A percentile compares a stretch with the other conserved stretches of the same genome.
phyloP scores from a whole-genome alignment of 805 yeast genomes.

The Teunomyces cretensis region DNA sequence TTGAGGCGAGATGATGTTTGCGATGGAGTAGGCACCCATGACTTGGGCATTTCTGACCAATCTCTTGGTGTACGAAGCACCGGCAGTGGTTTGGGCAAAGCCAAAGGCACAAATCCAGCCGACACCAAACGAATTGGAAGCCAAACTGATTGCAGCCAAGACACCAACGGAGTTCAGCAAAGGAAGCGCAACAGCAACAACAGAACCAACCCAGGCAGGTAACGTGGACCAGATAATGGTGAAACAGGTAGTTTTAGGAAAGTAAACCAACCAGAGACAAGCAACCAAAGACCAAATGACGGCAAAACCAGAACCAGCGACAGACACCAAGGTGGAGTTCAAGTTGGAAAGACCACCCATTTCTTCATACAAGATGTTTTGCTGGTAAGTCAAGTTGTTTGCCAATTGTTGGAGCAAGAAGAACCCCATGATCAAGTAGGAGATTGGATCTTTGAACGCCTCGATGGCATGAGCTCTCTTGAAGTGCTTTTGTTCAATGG shows the following conservation, averaged over 20 bases:
- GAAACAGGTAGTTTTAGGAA: slow-evolving; percentile 38
- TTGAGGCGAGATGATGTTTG: slow-evolving; percentile 58
- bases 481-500: slow-evolving; percentile 43
- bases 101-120: slow-evolving; percentile 33
- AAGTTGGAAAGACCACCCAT: slow-evolving; percentile 43
- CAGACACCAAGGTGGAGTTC: slow-evolving; percentile 52
- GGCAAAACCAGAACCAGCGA: slow-evolving; percentile 53
- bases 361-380: slow-evolving; percentile 45
- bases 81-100: slow-evolving; percentile 31
- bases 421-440: slow-evolving; percentile 25
- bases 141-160: slow-evolving; percentile 47
- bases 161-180: slow-evolving; percentile 43
- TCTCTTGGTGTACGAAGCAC: slow-evolving; percentile 49
- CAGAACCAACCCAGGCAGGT: slow-evolving; percentile 47
- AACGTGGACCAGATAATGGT: slow-evolving; percentile 33
- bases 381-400: slow-evolving; percentile 54
- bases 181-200: slow-evolving; percentile 45
- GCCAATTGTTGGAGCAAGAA: slow-evolving; percentile 49
- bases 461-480: slow-evolving; percentile 52
- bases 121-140: slow-evolving; percentile 45
- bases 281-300: slow-evolving; percentile 41
- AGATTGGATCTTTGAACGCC: slow-evolving; percentile 43
- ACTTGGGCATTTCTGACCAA: slow-evolving; percentile 45
- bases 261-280: slow-evolving; percentile 24
- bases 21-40: slow-evolving; percentile 46